phyloP scores from a whole-genome alignment of 148 eudicot species.

The Vaccinium corymbosum region DNA sequence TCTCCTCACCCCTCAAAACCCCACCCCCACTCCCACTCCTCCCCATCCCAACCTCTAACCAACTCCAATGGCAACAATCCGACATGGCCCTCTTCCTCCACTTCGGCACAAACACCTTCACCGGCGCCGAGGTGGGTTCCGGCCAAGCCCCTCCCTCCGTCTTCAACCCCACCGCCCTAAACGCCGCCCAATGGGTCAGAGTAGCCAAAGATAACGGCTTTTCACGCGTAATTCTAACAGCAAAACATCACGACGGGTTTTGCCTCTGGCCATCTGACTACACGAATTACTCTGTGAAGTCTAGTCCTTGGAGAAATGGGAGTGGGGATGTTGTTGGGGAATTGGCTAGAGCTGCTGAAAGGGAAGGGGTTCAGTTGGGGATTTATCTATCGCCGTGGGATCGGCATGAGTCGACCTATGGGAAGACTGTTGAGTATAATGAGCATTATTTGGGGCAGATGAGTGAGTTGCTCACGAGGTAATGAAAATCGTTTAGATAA shows the following conservation, averaged over 20 bases:
- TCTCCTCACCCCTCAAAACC: background rate
- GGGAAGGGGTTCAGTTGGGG: constrained; percentile 53
- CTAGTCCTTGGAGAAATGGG: constrained; percentile 58
- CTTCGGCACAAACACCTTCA: constrained; percentile 87
- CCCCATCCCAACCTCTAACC: constrained; percentile 60
- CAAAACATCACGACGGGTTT: constrained; percentile 87
- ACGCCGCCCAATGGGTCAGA: constrained; percentile 59
- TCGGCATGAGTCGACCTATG: constrained; percentile 60
- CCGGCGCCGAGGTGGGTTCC: constrained; percentile 71
- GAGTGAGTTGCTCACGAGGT: constrained; percentile 46
- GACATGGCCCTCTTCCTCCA: constrained; percentile 73
- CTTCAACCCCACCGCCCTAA: constrained; percentile 45
- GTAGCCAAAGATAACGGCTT: constrained; percentile 57
- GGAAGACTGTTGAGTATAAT: constrained; percentile 64
- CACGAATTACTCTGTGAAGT: constrained; percentile 56
- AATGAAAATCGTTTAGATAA: background rate
- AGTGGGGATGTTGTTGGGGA: constrained; percentile 65
- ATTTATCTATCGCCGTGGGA: constrained; percentile 91
- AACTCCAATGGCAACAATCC: constrained; percentile 59
- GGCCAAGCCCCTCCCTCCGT: constrained; percentile 50
- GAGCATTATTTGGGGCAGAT: constrained; percentile 72
- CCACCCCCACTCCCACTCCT: constrained; percentile 67
- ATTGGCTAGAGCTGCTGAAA: constrained; percentile 48
- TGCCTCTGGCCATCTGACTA: constrained; percentile 73
- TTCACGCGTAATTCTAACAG: constrained; percentile 52